A percentile compares a stretch with the other conserved stretches of the same genome.
Evolutionary conservation across 345 rosid species (phyloP).

Genomic region (Lepidium sativum): DNA sequence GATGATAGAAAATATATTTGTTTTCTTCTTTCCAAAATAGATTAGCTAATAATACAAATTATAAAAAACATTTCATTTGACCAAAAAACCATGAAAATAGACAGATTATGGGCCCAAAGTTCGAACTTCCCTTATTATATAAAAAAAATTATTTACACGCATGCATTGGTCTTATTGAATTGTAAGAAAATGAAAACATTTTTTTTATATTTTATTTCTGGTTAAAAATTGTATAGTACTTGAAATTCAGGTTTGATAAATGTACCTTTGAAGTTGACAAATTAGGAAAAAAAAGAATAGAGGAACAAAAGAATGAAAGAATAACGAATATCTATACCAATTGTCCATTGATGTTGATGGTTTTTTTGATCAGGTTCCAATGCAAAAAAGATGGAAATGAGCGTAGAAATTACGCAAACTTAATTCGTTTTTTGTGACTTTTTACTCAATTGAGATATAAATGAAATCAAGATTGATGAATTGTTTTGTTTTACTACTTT

Average conservation of each 20-base stretch:
- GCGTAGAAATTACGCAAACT: conserved; percentile 21
- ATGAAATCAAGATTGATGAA: too few species aligned
- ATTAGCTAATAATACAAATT: background rate
- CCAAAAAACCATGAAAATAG: too few species aligned
- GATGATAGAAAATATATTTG: too few species aligned
- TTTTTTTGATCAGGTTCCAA: conserved; percentile 23
- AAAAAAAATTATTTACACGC: too few species aligned
- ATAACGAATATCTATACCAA: conserved; percentile 7
- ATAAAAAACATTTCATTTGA: too few species aligned
- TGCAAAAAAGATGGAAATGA: background rate
- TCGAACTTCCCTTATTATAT: too few species aligned
- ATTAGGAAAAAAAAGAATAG: background rate
- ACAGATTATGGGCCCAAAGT: too few species aligned
- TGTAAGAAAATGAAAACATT: too few species aligned
- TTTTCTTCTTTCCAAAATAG: background rate
- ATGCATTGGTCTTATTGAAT: background rate
- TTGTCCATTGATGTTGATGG: conserved; percentile 12
- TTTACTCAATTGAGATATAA: background rate
- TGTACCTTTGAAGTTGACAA: conserved; percentile 23
- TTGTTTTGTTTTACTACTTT: too few species aligned
- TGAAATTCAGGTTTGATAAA: background rate
- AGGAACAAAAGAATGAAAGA: background rate
- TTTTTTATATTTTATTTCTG: too few species aligned
- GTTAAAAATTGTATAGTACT: background rate
- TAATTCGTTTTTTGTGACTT: background rate